Base-by-base conservation (phyloP, 495 filamentous ascomycete genomes). In the Talaromyces wortmannii region DNA sequence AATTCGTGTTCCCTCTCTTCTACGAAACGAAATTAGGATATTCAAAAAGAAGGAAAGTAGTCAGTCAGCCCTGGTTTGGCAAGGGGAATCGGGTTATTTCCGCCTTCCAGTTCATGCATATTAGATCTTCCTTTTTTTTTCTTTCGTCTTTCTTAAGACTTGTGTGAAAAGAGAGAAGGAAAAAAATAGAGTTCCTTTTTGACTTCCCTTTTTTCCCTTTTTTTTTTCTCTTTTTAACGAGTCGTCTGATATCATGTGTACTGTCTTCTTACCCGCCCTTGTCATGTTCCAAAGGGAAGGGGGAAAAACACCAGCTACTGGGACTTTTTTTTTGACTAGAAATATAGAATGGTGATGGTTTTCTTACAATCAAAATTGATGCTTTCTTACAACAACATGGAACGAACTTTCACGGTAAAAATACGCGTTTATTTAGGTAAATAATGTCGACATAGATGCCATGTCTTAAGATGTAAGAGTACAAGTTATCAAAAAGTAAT, bases 41-140 rank as follows among this genome's bases (percentile, higher is more conserved):
- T 23, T 23, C 23, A 23, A 23, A 23, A 4, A 1, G 23, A 23
- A 23, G 23, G 23, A 73, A 30, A 30, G 61, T 60, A 45, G 43
- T 43, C 50, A n/a, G n/a, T n/a, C n/a, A n/a, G n/a, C n/a, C n/a
- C n/a, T n/a, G 13, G 31, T 44, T 62, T 47, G 11, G 11, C 45
- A 48, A 16, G 36, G 36, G 13, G 8, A 6, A 8, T 40, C 36
- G 5, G 8, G 36, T 40, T 40, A 40, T 40, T 23, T 23, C 23
- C 23, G 23, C 23, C 23, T 23, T 23, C 36, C 36, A 40, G 36
- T 40, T 8, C 36, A 40, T 40, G 36, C 36, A 40, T 40, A 40
- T 40, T 40, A 40, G 36, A 40, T 8, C 36, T 40, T 40, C 23
- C 23, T 23, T 23, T 23, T 23, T 23, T 4, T 23, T 23, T 23